Conservation (phyloP, 2,329 filamentous ascomycete genomes). For the Hypoxylon sp. region DNA sequence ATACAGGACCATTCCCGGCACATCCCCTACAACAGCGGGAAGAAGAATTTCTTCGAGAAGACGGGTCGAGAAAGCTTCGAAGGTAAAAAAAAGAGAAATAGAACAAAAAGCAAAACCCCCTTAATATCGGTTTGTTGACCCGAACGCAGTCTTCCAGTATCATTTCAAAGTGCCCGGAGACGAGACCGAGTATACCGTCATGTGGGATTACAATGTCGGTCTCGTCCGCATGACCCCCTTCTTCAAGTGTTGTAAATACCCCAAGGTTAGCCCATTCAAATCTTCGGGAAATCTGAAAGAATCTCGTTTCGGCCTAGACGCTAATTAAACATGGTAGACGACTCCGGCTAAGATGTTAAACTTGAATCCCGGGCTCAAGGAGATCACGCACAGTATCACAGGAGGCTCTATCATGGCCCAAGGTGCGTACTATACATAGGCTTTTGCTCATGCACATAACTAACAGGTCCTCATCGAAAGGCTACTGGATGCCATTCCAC, state of each 20-base stretch:
- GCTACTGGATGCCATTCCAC: conserved; percentile 95
- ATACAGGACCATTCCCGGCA: conserved; percentile 77
- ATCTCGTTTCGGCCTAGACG: not conserved
- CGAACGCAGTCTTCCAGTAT: conserved; percentile 81
- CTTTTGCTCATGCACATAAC: conserved; percentile 18
- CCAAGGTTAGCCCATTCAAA: conserved; percentile 75
- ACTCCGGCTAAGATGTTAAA: conserved; percentile 87
- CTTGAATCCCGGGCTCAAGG: conserved; percentile 83
- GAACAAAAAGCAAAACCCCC: conserved; percentile 22
- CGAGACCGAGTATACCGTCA: conserved; percentile 78
- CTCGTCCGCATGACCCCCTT: conserved; percentile 94
- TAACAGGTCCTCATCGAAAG: conserved; percentile 61
- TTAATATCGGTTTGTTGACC: conserved; percentile 39
- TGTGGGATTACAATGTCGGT: conserved; percentile 98
- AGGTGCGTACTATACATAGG: conserved; percentile 68
- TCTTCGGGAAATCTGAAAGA: conserved; percentile 1
- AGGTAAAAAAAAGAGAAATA: conserved; percentile 67
- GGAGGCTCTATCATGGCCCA: conserved; percentile 92
- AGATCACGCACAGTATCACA: conserved; percentile 95
- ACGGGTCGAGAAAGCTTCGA: conserved; percentile 91
- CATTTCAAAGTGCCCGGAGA: conserved; percentile 80
- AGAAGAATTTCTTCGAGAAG: conserved; percentile 88
- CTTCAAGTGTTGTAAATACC: conserved; percentile 90
- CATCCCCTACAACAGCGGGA: conserved; percentile 95
- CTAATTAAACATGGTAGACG: conserved; percentile 70